phyloP scores from a whole-genome alignment of 306 rosid species.

The Acmispon strigosus region DNA sequence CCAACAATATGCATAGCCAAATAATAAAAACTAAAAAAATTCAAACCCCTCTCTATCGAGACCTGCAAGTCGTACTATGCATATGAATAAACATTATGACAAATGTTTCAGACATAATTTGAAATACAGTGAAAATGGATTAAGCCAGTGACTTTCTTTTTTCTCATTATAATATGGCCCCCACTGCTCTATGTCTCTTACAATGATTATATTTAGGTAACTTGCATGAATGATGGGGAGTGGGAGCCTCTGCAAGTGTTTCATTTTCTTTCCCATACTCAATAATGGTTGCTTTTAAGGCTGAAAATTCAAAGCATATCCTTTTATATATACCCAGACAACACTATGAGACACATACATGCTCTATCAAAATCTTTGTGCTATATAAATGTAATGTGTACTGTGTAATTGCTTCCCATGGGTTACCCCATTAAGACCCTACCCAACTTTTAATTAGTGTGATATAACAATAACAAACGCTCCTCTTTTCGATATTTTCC shows the following conservation, averaged over 20 bases:
- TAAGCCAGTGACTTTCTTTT: neutral
- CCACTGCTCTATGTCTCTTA: slow-evolving; percentile 2
- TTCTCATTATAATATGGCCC: slow-evolving; percentile 9
- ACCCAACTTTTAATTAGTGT: slow-evolving; percentile 15
- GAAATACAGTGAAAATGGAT: neutral
- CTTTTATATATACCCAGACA: slow-evolving; percentile 26
- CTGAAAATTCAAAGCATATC: slow-evolving; percentile 22
- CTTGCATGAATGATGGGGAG: slow-evolving; percentile 14
- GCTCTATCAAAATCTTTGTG: slow-evolving; percentile 23
- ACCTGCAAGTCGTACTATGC: too few relatives aligned
- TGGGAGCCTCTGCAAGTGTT: slow-evolving; percentile 17
- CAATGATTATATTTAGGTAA: slow-evolving; percentile 3
- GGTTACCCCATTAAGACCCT: slow-evolving; percentile 27
- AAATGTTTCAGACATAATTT: neutral
- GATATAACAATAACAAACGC: slow-evolving; percentile 20
- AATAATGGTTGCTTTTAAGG: slow-evolving; percentile 22
- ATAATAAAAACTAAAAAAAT: too few relatives aligned
- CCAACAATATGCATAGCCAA: too few relatives aligned
- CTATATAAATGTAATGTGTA: slow-evolving; percentile 13
- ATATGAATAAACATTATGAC: too few relatives aligned
- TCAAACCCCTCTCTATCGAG: too few relatives aligned
- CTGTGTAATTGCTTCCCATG: slow-evolving; percentile 10
- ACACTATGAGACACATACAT: slow-evolving; percentile 13
- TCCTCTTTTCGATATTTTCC: slow-evolving; percentile 14
- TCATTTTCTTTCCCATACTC: slow-evolving; percentile 25